Evolutionary conservation across 1,284 basidiomycete species (phyloP).

Genomic region (Ganoderma leucocontextum): DNA sequence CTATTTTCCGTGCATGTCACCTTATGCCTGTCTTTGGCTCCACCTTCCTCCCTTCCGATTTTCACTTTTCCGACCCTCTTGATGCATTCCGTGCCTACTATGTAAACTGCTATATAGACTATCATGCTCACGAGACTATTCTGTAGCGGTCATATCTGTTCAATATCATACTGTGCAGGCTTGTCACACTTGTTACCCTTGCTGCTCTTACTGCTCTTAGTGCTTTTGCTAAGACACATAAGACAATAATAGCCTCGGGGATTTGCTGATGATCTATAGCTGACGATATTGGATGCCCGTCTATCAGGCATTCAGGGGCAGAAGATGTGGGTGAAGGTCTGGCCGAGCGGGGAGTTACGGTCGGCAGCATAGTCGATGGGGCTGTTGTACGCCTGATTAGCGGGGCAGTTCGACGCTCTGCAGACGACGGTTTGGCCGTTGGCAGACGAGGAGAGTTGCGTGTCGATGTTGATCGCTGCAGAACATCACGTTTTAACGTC

Average conservation of each 20-base stretch:
- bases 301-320: neutral
- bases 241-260: too few species aligned
- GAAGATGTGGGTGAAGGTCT: slow-evolving; percentile 7
- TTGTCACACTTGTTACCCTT: too few species aligned
- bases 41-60: slow-evolving; percentile 12
- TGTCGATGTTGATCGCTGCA: slow-evolving; percentile 8
- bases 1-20: slow-evolving; percentile 28
- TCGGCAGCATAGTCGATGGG: slow-evolving; percentile 9
- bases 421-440: slow-evolving; percentile 6
- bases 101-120: slow-evolving; percentile 24
- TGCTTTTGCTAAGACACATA: too few species aligned
- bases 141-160: too few species aligned
- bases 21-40: slow-evolving; percentile 26
- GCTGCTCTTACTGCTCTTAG: too few species aligned
- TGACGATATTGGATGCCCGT: too few species aligned
- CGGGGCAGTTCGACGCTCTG: slow-evolving; percentile 3
- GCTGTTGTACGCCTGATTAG: slow-evolving; percentile 1
- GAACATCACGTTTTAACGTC: neutral
- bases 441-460: neutral
- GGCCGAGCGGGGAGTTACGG: slow-evolving; percentile 6
- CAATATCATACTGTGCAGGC: too few species aligned
- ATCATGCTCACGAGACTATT: slow-evolving; percentile 20
- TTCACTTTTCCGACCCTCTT: slow-evolving; percentile 16
- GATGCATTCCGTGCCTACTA: slow-evolving; percentile 22
- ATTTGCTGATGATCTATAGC: too few species aligned